phyloP scores from a whole-genome alignment of 2,329 filamentous ascomycete genomes.

The Aspergillus pseudonomiae region DNA sequence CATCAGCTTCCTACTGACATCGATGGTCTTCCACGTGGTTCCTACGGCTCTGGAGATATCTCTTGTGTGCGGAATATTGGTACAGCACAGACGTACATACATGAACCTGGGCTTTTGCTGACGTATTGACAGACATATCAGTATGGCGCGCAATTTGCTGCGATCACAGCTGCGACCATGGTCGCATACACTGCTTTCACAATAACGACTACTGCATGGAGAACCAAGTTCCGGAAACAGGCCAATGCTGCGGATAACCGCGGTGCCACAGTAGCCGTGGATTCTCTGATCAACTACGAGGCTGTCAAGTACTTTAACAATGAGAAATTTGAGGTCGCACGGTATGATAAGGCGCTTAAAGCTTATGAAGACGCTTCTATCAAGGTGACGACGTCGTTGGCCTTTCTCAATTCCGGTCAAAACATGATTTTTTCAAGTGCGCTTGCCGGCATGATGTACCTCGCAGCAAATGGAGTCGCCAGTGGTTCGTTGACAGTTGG shows the following conservation, averaged over 20 bases:
- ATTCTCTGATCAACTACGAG: slow-evolving; percentile 98
- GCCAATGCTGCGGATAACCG: slow-evolving; percentile 96
- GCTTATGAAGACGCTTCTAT: slow-evolving; percentile 93
- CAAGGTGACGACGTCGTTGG: slow-evolving; percentile 91
- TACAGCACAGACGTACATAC: slow-evolving; percentile 33
- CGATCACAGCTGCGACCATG: slow-evolving; percentile 90
- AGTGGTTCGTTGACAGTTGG: slow-evolving; percentile 82
- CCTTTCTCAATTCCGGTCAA: slow-evolving; percentile 91
- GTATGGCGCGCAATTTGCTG: slow-evolving; percentile 88
- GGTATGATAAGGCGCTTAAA: slow-evolving; percentile 84
- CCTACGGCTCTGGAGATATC: slow-evolving; percentile 92
- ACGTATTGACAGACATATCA: slow-evolving; percentile 71
- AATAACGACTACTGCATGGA: slow-evolving; percentile 93
- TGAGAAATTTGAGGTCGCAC: slow-evolving; percentile 86
- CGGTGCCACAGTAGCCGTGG: slow-evolving; percentile 91
- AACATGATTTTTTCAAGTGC: slow-evolving; percentile 96
- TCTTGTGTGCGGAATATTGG: slow-evolving; percentile 91
- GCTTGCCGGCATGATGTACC: slow-evolving; percentile 96
- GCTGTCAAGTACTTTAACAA: slow-evolving; percentile 99
- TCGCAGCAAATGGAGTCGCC: slow-evolving; percentile 87
- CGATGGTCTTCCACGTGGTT: slow-evolving; percentile 97
- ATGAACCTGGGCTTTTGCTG: slow-evolving; percentile 12
- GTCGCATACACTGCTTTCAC: slow-evolving; percentile 94
- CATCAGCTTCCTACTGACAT: slow-evolving; percentile 94
- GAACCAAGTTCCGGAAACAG: slow-evolving; percentile 92